A percentile compares a stretch with the other conserved stretches of the same genome.
Evolutionary conservation across 768 basidiomycete genomes (phyloP).

Genomic region (Pisolithus orientalis): DNA sequence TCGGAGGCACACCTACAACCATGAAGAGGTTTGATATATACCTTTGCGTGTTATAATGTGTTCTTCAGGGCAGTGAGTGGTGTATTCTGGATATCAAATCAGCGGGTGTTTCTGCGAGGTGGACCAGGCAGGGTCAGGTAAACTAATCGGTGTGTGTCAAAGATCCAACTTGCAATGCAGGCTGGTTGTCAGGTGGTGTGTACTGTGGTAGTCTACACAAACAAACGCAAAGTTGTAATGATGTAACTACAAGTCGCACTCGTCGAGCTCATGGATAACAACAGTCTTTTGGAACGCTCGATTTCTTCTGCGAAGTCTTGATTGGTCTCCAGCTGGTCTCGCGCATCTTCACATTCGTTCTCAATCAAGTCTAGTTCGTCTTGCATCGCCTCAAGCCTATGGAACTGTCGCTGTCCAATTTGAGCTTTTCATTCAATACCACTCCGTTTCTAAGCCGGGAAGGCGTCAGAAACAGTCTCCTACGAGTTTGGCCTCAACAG

Average conservation of each 20-base stretch:
- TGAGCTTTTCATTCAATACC: constrained; percentile 84
- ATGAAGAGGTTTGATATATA: too few relatives aligned
- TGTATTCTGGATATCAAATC: too few relatives aligned
- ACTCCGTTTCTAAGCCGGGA: constrained; percentile 92
- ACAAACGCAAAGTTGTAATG: neutral
- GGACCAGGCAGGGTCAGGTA: too few relatives aligned
- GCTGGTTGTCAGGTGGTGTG: too few relatives aligned
- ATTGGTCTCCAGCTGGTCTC: constrained; percentile 84
- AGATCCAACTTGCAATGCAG: too few relatives aligned
- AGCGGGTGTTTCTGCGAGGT: too few relatives aligned
- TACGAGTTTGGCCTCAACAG: constrained; percentile 44
- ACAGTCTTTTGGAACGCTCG: constrained; percentile 20
- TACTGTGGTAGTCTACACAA: neutral
- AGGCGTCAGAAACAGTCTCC: constrained; percentile 80
- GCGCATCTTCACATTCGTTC: constrained; percentile 74
- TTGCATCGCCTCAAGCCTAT: constrained; percentile 79
- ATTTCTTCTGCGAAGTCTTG: constrained; percentile 51
- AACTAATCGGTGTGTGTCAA: too few relatives aligned
- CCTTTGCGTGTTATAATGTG: too few relatives aligned
- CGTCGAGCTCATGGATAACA: neutral
- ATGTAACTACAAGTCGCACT: neutral
- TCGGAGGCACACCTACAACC: too few relatives aligned
- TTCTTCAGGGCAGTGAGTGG: too few relatives aligned
- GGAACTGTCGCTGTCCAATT: constrained; percentile 93
- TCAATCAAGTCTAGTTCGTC: constrained; percentile 85